Evolutionary conservation across 2,329 filamentous ascomycete genomes (phyloP).

Genomic region (Ophiocordyceps sinensis): DNA sequence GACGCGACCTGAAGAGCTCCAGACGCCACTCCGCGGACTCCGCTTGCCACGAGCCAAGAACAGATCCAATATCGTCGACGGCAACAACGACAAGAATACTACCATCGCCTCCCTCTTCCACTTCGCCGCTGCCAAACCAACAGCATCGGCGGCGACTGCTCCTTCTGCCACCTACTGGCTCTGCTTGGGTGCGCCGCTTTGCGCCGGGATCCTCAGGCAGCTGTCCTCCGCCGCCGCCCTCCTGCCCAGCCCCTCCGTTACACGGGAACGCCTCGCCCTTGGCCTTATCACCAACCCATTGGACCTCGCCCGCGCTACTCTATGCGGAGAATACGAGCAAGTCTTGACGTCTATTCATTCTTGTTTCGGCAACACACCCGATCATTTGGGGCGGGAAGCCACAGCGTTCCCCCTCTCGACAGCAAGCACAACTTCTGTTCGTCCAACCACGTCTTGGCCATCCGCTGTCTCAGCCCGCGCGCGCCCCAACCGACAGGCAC

Average conservation of each 20-base stretch:
- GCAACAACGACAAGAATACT: not conserved
- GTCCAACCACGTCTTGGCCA: conserved; percentile 1
- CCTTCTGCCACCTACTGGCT: not conserved
- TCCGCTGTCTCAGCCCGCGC: conserved; percentile 4
- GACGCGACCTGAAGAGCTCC: not conserved
- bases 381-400: conserved; percentile 11
- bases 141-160: not conserved
- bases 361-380: conserved; percentile 9
- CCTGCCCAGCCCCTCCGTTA: conserved; percentile 13
- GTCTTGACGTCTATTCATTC: conserved; percentile 11
- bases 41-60: not conserved
- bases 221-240: conserved; percentile 6
- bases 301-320: conserved; percentile 8
- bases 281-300: conserved; percentile 10
- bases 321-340: conserved; percentile 17
- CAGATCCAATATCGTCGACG: not conserved
- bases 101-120: not conserved
- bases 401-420: conserved; percentile 8
- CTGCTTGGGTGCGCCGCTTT: conserved; percentile 1
- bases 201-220: conserved; percentile 6
- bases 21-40: not conserved
- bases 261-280: conserved; percentile 9
- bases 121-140: not conserved
- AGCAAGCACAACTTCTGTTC: not conserved
- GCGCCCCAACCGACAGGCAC: conserved; percentile 1